Evolutionary conservation across 768 basidiomycete genomes (phyloP), one percentile per base, ranked within the genome.

Genomic region (Suillus plorans): DNA sequence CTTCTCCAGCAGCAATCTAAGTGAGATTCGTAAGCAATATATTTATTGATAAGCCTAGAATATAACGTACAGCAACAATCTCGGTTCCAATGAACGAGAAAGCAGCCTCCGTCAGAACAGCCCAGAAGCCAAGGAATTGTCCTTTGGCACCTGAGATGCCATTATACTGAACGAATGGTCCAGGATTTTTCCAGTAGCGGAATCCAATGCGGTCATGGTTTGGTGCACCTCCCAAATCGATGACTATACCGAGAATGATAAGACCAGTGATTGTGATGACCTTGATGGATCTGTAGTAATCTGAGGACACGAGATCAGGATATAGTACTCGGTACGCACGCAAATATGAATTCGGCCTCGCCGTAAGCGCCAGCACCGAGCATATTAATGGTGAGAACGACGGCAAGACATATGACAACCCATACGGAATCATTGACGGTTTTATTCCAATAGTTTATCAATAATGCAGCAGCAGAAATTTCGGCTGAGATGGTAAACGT

Each of bases 81-180:
- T 98, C 96, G 7, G 94, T 95, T 18, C 95, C 96, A 65, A 95
- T 94, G 76, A 84, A 96, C 13, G 93, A 94, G 81, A 96, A 97
- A 16, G 93, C 94, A 4, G 96, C 96, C 68, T 95, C 90, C 8
- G 89, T 87, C 78, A 97, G 78, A 64, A 89, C 89, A 0, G 85
- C 75, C 83, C 84, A 88, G 78, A 82, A 88, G 28, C 85, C 89
- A 22, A 89, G 82, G 84, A 98, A 97, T 31, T 81, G 86, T 10
- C 95, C 95, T 69, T 84, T 85, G 3, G 84, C 66, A 4, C 96
- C 96, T 4, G 70, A 7, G 25, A 94, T 92, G 4, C 75, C 80
- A 14, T 80, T 14, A 70, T 78, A 92, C 71, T 97, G 93, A 12
- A 82, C 88, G 72, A 98, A 94, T 0, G 96, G 89, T 13, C 97